These are phyloP conservation scores for Rhizopus microsporus DNA, from an alignment of 371 early-diverging fungal genomes.

Conservation along the genomic window DNA sequence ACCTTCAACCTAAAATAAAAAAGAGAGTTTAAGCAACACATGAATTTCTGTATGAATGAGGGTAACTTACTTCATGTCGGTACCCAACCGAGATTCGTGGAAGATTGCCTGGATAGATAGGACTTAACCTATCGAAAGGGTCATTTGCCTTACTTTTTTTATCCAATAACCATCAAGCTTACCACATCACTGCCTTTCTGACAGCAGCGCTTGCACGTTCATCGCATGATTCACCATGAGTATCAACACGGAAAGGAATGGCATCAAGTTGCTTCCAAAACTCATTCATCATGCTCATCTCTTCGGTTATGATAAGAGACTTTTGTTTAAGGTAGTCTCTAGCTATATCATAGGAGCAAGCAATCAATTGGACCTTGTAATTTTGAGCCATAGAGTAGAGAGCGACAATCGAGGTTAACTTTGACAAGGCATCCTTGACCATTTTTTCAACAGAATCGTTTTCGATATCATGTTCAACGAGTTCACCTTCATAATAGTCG, in stretches of 20 bases:
- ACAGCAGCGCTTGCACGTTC: conserved; percentile 77
- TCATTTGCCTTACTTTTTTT: background rate
- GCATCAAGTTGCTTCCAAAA: conserved; percentile 81
- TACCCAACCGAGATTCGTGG: conserved; percentile 71
- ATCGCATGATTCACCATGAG: conserved; percentile 60
- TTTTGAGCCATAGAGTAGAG: conserved; percentile 48
- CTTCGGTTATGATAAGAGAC: conserved; percentile 19
- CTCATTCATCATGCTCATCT: conserved; percentile 45
- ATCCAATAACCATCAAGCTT: conserved; percentile 4
- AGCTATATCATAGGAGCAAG: conserved; percentile 35
- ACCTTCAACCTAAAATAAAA: conserved; percentile 47
- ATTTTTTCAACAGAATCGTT: conserved; percentile 20
- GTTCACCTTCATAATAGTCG: conserved; percentile 49
- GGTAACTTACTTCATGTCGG: conserved; percentile 62
- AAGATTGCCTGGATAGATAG: conserved; percentile 71
- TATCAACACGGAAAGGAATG: conserved; percentile 65
- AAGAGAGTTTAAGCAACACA: conserved; percentile 7
- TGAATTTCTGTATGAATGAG: background rate
- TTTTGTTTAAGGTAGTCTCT: conserved; percentile 29
- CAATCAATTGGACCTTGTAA: conserved; percentile 60
- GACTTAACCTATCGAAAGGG: conserved; percentile 48
- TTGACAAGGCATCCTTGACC: conserved; percentile 28
- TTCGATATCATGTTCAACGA: conserved; percentile 16
- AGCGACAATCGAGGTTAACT: conserved; percentile 43
- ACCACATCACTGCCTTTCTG: conserved; percentile 71